phyloP scores from a whole-genome alignment of 768 basidiomycete genomes.

The Tricholoma bakamatsutake region DNA sequence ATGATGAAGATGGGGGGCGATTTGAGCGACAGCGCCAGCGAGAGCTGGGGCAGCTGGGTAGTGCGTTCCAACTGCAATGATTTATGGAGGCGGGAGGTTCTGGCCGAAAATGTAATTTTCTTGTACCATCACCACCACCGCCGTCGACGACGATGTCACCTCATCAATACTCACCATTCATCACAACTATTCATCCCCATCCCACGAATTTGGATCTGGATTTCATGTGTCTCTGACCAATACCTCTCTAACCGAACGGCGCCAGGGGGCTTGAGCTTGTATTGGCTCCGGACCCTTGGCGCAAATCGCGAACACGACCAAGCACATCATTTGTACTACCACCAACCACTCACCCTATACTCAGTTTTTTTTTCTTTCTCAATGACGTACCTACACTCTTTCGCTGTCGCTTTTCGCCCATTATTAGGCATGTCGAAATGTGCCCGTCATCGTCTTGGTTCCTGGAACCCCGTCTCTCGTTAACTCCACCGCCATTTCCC shows the following conservation, averaged over 20 bases:
- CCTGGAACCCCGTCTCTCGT: not conserved
- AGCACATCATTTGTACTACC: not conserved
- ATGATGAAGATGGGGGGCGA: constrained; percentile 20
- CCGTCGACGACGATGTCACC: not conserved
- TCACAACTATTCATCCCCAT: not conserved
- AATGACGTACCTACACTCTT: not conserved
- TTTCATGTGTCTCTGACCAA: not conserved
- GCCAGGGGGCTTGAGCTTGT: not conserved
- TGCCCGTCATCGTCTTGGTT: not conserved
- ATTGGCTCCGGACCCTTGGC: not conserved
- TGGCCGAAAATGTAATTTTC: constrained; percentile 2
- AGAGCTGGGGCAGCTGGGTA: constrained; percentile 41
- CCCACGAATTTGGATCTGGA: not conserved
- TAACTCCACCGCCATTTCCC: not conserved
- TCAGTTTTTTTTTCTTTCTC: not conserved
- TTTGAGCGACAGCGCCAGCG: constrained; percentile 10
- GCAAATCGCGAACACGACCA: not conserved
- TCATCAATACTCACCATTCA: not conserved
- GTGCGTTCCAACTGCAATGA: constrained; percentile 66
- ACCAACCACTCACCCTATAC: not conserved
- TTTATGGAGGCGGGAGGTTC: not conserved
- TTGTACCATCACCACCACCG: constrained; percentile 2
- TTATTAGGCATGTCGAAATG: not conserved
- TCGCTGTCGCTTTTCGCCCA: not conserved
- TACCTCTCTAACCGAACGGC: not conserved